Base-by-base conservation (phyloP, 257 asterid genomes). In the Solanum chilense region DNA sequence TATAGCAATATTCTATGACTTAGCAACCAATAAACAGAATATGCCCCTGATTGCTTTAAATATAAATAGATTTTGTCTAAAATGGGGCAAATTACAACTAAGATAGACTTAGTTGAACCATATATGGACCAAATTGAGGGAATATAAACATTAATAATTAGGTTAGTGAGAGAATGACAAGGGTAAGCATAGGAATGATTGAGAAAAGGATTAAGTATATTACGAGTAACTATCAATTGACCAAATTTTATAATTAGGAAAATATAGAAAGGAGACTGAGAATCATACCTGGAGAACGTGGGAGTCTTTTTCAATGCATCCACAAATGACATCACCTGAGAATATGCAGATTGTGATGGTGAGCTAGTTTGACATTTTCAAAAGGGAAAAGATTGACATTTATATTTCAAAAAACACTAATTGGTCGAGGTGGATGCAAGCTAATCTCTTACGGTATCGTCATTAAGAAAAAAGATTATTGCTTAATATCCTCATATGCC, bases 241-340 rank as follows among this genome's bases (percentile, higher is more conserved):
- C 6, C 21, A 44, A 68, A 31, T 5, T 29, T 62, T 44, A 62
- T 77, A 21, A 16, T 62, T 49, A 25, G 39, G 12, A 10, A 31
- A 44, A 87, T 13, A 47, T 88, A 56, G 37, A 20, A 37, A 33
- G 25, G 60, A 44, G 83, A 42, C 44, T 42, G 62, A 71, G 84
- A 42, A 88, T 52, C 90, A 69, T 39, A 82, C 78, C 64, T 35
- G 86, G 86, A 86, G 90, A 86, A 86, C 90, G 90, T 88, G 90
- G 85, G 60, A 52, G 87, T 88, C 88, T 25, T 82, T 82, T 86
- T 77, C 62, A 77, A 13, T 13, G 44, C n/a, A 42, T 12, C 12
- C 35, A 44, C 21, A 77, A 77, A 25, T 42, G 52, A 37, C 83
- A 41, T 42, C 58, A 42, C 62, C 62, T 77, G 83, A 44, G 60